Conservation (phyloP, 495 filamentous ascomycete species). For the Lophium mytilinum region DNA sequence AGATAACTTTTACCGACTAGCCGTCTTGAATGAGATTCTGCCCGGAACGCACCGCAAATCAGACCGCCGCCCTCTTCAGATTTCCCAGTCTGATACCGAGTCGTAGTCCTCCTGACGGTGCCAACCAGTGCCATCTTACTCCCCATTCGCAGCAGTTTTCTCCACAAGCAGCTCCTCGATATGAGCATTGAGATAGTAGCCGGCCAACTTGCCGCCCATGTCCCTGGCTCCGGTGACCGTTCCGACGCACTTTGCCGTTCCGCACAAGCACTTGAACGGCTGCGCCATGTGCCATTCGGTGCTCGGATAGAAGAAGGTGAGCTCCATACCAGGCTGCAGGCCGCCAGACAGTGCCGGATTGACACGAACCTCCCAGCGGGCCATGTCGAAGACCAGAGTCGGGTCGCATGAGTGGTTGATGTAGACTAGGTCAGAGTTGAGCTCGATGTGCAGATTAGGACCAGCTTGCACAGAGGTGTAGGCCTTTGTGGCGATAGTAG, state of each 20-base stretch:
- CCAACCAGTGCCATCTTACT: too few relatives aligned
- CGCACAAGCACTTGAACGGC: slow-evolving; percentile 60
- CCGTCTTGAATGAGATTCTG: too few relatives aligned
- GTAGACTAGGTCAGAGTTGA: slow-evolving; percentile 68
- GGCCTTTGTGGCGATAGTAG: slow-evolving; percentile 38
- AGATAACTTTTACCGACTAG: too few relatives aligned
- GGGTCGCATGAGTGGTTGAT: slow-evolving; percentile 70
- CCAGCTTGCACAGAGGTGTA: slow-evolving; percentile 65
- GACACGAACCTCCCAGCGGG: slow-evolving; percentile 52
- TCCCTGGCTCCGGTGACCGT: slow-evolving; percentile 46
- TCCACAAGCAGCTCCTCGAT: slow-evolving; percentile 42
- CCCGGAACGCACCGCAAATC: too few relatives aligned
- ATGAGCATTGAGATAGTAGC: slow-evolving; percentile 48
- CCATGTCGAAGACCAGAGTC: slow-evolving; percentile 64
- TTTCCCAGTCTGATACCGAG: too few relatives aligned
- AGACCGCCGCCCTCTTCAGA: too few relatives aligned
- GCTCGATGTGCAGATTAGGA: slow-evolving; percentile 54
- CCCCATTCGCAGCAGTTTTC: not conserved
- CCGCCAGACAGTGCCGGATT: slow-evolving; percentile 10
- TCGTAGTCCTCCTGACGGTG: too few relatives aligned
- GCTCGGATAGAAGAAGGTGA: slow-evolving; percentile 75
- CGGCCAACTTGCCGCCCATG: slow-evolving; percentile 40
- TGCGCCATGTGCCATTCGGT: slow-evolving; percentile 73
- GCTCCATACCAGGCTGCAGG: slow-evolving; percentile 50
- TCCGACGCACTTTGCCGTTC: slow-evolving; percentile 41